Evolutionary conservation across 2,329 filamentous ascomycete genomes (phyloP), one percentile per base, ranked within the genome.

Genomic region (Aspergillus pseudoterreus): DNA sequence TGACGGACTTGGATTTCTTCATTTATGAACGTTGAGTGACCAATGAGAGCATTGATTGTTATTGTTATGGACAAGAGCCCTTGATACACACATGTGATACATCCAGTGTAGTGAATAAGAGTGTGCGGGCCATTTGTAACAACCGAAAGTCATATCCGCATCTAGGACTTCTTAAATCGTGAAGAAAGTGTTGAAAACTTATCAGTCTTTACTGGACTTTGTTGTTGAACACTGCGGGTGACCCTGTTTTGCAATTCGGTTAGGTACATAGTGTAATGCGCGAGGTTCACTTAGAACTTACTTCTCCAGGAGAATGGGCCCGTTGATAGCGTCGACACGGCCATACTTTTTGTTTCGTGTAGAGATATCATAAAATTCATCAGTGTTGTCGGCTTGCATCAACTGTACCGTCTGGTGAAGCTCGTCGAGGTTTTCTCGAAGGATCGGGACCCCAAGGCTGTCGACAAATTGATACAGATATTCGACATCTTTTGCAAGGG

Each of bases 301-400:
- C 88, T 99, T 99, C 75, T 97, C 92, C n/a, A 99, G 72, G 55
- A 99, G 69, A 38, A 90, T 78, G 0, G 92, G 90, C 0, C 92
- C 94, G 67, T 95, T 95, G 68, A 95, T 79, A 47, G 90, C 88
- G 72, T 97, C 90, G 32, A 99, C 95, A 49, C 90, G 86, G 14
- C 91, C 88, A 67, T 96, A 99, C 68, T 96, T 95, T 75, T 88
- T 92, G 73, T 96, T 96, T 47, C 91, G 79, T 12, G 87, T 88
- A 4, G 87, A 88, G 45, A 94, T 87, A 66, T 99, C 94, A 69
- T 94, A 99, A 71, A 96, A 99, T 70, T 97, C 92, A 58, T 97
- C 92, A n/a, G 90, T 84, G 62, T 95, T 95, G 38, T 95, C 90
- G 11, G 81, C 75, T 65, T 89, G 85, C 81, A 99, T 88, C 22